A percentile compares a stretch with the other conserved stretches of the same genome.
These are phyloP conservation scores for Geosmithia flava DNA, from an alignment of 2,329 filamentous ascomycete species.

Conservation along the genomic window DNA sequence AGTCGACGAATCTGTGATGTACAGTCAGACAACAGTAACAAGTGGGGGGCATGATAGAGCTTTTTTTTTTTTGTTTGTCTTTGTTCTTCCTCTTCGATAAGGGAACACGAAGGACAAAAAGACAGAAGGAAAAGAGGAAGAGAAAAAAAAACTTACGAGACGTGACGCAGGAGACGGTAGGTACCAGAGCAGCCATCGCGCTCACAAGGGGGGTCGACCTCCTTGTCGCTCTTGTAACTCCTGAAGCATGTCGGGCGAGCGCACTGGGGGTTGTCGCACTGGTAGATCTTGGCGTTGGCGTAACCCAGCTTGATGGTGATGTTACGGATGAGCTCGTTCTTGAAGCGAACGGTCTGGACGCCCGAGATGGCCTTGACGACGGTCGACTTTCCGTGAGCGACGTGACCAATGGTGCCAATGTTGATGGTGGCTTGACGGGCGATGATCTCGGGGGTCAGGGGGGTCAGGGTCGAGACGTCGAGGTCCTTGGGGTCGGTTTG, in stretches of 20 bases:
- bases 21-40: background rate
- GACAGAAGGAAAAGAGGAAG: background rate
- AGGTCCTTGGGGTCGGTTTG: conserved; percentile 89
- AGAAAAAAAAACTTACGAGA: conserved; percentile 54
- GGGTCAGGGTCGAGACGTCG: conserved; percentile 67
- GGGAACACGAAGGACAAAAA: too few relatives aligned
- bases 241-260: conserved; percentile 90
- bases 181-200: conserved; percentile 79
- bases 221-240: conserved; percentile 98
- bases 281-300: conserved; percentile 98
- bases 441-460: conserved; percentile 92
- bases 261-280: conserved; percentile 87
- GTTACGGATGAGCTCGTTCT: conserved; percentile 98
- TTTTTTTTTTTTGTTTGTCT: too few relatives aligned
- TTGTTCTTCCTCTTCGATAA: background rate
- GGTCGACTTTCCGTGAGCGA: conserved; percentile 97
- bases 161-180: conserved; percentile 81
- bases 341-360: conserved; percentile 97
- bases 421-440: conserved; percentile 97
- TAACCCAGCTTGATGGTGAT: conserved; percentile 99
- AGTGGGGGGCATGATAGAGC: background rate
- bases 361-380: conserved; percentile 99
- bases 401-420: conserved; percentile 95
- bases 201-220: conserved; percentile 93
- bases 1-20: conserved; percentile 73